These are phyloP conservation scores for Eremomyces bilateralis DNA, from an alignment of 495 filamentous ascomycete species.

Conservation along the genomic window DNA sequence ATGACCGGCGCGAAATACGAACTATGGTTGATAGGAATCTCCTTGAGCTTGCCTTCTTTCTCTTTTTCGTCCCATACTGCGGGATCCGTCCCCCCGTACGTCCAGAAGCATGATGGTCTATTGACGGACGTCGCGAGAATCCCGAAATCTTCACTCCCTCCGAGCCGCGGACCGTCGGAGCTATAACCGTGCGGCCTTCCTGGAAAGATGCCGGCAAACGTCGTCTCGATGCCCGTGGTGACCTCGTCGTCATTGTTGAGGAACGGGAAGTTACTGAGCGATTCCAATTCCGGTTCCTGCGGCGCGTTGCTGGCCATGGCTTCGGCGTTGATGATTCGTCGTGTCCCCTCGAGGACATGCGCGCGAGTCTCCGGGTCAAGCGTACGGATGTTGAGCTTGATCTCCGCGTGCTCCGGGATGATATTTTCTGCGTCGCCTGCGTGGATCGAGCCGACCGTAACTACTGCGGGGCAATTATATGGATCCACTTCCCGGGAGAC, in stretches of 20 bases:
- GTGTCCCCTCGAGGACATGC: background rate
- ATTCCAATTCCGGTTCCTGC: background rate
- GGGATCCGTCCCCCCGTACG: background rate
- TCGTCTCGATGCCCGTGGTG: slow-evolving; percentile 13
- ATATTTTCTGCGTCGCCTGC: slow-evolving; percentile 32
- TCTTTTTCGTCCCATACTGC: background rate
- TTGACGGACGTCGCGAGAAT: background rate
- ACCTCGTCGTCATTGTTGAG: slow-evolving; percentile 17
- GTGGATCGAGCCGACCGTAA: slow-evolving; percentile 30
- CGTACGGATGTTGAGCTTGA: slow-evolving; percentile 26
- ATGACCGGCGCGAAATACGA: slow-evolving; percentile 1
- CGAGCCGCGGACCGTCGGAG: background rate
- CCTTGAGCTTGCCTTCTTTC: background rate
- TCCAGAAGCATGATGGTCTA: too few relatives aligned
- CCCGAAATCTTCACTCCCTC: background rate
- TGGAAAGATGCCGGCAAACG: slow-evolving; percentile 22
- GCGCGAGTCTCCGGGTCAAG: slow-evolving; percentile 10
- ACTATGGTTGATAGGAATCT: slow-evolving; percentile 1
- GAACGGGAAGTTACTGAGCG: background rate
- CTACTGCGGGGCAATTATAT: slow-evolving; percentile 24
- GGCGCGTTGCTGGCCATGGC: background rate
- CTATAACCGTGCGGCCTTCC: slow-evolving; percentile 2
- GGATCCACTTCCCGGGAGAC: slow-evolving; percentile 29
- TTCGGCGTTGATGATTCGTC: background rate
- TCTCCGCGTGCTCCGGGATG: slow-evolving; percentile 26